phyloP scores from a whole-genome alignment of 1,284 basidiomycete species.

The Pascua sp. region DNA sequence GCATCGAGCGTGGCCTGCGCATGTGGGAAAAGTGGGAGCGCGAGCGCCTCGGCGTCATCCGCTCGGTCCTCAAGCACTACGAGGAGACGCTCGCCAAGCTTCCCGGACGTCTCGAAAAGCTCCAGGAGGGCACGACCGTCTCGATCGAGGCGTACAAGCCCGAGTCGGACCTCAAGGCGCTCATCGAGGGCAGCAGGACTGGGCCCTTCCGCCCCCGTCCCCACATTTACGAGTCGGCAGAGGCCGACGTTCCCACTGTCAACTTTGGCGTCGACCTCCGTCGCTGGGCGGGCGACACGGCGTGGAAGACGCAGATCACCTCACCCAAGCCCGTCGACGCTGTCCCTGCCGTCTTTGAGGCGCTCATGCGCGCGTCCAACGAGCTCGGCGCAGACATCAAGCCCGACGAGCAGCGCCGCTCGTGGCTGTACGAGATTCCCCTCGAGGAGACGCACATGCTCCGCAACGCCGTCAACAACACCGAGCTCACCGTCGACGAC shows the following conservation, averaged over 20 bases:
- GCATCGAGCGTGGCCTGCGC: constrained; percentile 75
- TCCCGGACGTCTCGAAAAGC: constrained; percentile 61
- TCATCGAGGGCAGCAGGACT: constrained; percentile 84
- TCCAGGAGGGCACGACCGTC: constrained; percentile 66
- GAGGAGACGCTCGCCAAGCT: constrained; percentile 70
- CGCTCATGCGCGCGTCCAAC: constrained; percentile 63
- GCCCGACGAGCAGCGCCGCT: constrained; percentile 77
- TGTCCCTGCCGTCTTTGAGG: constrained; percentile 72
- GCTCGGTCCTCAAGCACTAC: constrained; percentile 79
- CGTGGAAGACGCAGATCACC: constrained; percentile 46
- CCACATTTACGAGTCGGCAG: constrained; percentile 76
- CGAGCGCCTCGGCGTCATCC: constrained; percentile 74
- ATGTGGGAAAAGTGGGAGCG: constrained; percentile 76
- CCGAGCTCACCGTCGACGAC: constrained; percentile 60
- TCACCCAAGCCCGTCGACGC: constrained; percentile 50
- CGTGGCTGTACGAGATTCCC: constrained; percentile 88
- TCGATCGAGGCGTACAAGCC: constrained; percentile 78
- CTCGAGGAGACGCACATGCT: constrained; percentile 75
- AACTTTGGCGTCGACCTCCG: constrained; percentile 84
- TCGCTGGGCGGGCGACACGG: constrained; percentile 72
- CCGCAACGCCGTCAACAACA: constrained; percentile 71
- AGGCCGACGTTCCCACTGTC: constrained; percentile 73
- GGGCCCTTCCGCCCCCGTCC: constrained; percentile 79
- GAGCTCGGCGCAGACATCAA: constrained; percentile 63
- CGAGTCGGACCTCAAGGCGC: constrained; percentile 61